Evolutionary conservation across 2,329 filamentous ascomycete genomes (phyloP), one percentile per base, ranked within the genome.

Genomic region (Neocatenulostroma microsporum): DNA sequence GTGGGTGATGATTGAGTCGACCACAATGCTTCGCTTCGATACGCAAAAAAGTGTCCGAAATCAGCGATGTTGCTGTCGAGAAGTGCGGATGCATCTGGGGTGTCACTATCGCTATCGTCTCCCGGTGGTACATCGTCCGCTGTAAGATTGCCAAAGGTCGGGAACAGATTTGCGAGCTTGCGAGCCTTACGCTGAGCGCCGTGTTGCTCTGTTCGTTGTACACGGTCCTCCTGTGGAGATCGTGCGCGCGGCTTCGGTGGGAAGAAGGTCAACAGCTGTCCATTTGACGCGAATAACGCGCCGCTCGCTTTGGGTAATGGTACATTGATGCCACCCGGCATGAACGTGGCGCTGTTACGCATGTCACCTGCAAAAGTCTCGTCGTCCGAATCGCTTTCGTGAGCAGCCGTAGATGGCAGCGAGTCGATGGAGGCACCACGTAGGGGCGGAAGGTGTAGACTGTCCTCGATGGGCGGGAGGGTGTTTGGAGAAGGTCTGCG

Each of bases 321-420:
- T 3, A 81, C 74, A 51, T 78, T 79, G 34, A 75, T 69, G 55
- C 78, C 78, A 62, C 76, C 58, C 70, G 74, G 74, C 18, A 71
- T 63, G 44, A 76, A 64, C 14, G 70, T 58, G 39, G 72, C 71
- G 39, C 71, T 66, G 19, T 60, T 68, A 42, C 48, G 38, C 44
- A 69, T 67, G 14, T 44, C 45, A 6, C 50, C 47, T 10, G 47
- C 50, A 36, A 57, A 95, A 47, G 84, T 89, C 46, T 91, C 85
- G 39, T 84, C 82, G 20, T 61, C 66, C 24, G 68, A 57, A 36
- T 58, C 55, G 34, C 52, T 49, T 28, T 40, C 53, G 24, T 41
- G 37, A 13, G 40, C 45, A 24, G 30, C 57, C 56, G 33, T 65
- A 57, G 39, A 62, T 45, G 11, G 65, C 58, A 29, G 63, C 61